phyloP scores from a whole-genome alignment of 768 basidiomycete genomes.

The Leccinum broughii region DNA sequence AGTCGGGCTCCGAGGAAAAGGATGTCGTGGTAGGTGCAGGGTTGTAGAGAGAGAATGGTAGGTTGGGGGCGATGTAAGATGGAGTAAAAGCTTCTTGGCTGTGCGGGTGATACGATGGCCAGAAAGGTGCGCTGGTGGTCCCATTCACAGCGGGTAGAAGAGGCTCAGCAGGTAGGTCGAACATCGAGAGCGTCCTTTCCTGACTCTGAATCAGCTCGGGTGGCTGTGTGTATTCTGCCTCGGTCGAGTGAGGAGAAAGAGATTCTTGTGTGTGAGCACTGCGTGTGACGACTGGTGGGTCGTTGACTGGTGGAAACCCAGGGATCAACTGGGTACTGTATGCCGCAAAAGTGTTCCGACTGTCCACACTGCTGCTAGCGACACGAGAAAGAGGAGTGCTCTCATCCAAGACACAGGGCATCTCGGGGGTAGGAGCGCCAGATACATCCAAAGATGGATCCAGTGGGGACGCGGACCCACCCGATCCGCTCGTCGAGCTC shows the following conservation, averaged over 20 bases:
- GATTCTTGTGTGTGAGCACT: too few species aligned
- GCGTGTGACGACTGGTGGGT: too few species aligned
- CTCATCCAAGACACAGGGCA: background rate
- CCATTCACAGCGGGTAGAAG: background rate
- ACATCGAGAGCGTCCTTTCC: too few species aligned
- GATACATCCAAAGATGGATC: background rate
- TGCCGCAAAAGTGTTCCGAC: background rate
- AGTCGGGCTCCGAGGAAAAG: background rate
- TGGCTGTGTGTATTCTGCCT: too few species aligned
- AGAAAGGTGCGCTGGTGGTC: background rate
- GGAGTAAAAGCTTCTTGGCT: background rate
- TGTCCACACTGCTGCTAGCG: background rate
- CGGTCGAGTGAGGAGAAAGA: too few species aligned
- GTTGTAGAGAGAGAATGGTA: too few species aligned
- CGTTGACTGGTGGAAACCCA: too few species aligned
- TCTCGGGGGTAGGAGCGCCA: background rate
- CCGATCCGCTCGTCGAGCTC: too few species aligned
- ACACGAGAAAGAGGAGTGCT: background rate
- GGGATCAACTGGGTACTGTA: constrained; percentile 1
- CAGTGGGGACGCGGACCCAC: too few species aligned
- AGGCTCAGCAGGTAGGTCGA: background rate
- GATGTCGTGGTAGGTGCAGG: background rate
- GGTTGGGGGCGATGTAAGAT: background rate
- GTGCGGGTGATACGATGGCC: background rate
- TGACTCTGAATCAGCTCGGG: too few species aligned